phyloP scores from a whole-genome alignment of 768 basidiomycete species.

The Kwoniella dejecticola region DNA sequence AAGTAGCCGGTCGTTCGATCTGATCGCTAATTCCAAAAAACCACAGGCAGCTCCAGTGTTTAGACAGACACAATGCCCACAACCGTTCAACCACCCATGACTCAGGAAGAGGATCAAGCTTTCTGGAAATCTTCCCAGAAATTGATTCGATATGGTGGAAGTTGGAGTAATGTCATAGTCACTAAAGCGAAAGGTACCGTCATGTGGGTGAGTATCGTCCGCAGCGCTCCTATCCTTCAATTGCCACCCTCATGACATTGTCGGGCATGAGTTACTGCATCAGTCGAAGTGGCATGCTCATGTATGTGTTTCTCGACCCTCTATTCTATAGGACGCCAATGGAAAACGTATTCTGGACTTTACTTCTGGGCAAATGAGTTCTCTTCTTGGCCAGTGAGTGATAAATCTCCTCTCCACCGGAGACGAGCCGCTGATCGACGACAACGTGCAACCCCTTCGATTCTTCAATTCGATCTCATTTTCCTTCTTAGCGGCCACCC shows the following conservation, averaged over 20 bases:
- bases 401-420: neutral
- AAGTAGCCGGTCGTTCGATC: no score
- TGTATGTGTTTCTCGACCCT: no score
- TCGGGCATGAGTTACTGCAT: no score
- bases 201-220: conserved; percentile 22
- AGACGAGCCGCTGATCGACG: no score
- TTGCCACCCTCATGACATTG: no score
- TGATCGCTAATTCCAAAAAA: no score
- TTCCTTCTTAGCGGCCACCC: conserved; percentile 33
- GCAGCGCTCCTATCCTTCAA: neutral
- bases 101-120: conserved; percentile 1
- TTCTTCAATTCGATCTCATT: no score
- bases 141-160: conserved; percentile 22
- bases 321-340: conserved; percentile 27
- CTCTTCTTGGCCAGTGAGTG: conserved; percentile 38
- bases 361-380: conserved; percentile 46
- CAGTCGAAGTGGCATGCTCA: no score
- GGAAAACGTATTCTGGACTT: conserved; percentile 42
- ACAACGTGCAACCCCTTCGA: no score
- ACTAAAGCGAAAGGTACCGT: conserved; percentile 21
- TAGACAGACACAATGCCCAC: neutral
- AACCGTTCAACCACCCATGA: conserved; percentile 1
- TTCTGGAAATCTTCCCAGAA: conserved; percentile 9
- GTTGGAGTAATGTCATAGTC: conserved; percentile 13
- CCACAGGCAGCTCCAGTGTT: neutral